Percentiles rank a stretch among this genome's conserved stretches.
Conservation (phyloP, 495 filamentous ascomycete genomes). For the Amphirosellinia nigrospora region DNA sequence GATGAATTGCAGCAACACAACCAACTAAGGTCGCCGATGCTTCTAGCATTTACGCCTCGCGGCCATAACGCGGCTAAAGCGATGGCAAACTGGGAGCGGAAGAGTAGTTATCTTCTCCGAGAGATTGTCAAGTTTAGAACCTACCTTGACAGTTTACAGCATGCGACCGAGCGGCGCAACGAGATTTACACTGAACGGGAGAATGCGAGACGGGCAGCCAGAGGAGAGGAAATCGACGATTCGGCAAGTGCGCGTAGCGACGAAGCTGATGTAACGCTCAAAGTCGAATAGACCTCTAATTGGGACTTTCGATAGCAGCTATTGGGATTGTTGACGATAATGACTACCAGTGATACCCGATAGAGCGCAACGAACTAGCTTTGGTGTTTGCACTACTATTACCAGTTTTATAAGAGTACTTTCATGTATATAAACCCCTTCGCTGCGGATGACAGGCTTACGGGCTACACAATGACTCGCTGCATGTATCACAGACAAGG, state of each 20-base stretch:
- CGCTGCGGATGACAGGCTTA: neutral
- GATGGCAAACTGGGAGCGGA: slow-evolving; percentile 95
- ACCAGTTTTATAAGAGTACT: neutral
- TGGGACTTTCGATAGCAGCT: neutral
- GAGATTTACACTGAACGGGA: slow-evolving; percentile 59
- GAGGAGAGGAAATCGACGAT: slow-evolving; percentile 45
- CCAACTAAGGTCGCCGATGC: slow-evolving; percentile 81
- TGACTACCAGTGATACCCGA: slow-evolving; percentile 26
- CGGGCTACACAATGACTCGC: neutral
- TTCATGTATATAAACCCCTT: slow-evolving; percentile 14
- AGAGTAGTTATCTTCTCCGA: slow-evolving; percentile 86
- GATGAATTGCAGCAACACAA: slow-evolving; percentile 87
- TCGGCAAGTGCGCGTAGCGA: slow-evolving; percentile 25
- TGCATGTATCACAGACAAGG: neutral
- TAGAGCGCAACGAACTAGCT: slow-evolving; percentile 17
- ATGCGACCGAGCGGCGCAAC: slow-evolving; percentile 46
- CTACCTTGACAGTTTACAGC: slow-evolving; percentile 81
- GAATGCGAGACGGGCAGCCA: slow-evolving; percentile 43
- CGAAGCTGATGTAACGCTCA: slow-evolving; percentile 23
- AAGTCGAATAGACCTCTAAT: slow-evolving; percentile 14
- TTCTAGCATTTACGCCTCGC: slow-evolving; percentile 86
- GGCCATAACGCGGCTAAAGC: slow-evolving; percentile 81
- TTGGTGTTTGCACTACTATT: slow-evolving; percentile 8
- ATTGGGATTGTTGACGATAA: slow-evolving; percentile 18
- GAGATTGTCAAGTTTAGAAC: slow-evolving; percentile 97